Conservation (phyloP, 2,329 filamentous ascomycete species). For the Davidsoniella eucalypti region DNA sequence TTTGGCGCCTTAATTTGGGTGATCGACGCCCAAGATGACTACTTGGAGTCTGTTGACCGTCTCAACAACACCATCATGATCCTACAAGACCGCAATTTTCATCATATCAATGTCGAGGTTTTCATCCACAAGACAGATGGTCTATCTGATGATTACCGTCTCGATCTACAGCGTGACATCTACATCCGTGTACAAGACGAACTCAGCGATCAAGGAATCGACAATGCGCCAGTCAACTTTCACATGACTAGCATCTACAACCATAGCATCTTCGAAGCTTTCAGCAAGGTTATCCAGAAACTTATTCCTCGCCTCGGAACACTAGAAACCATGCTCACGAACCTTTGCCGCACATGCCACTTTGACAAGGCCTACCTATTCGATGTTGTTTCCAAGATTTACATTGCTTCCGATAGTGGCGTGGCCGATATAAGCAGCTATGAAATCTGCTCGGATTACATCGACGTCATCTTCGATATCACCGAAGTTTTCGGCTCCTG, state of each 20-base stretch:
- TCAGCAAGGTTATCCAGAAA: slow-evolving; percentile 96
- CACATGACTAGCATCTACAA: slow-evolving; percentile 98
- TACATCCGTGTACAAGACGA: slow-evolving; percentile 94
- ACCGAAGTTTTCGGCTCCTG: slow-evolving; percentile 84
- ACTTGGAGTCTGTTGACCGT: slow-evolving; percentile 74
- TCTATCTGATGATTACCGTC: slow-evolving; percentile 90
- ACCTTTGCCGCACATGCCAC: slow-evolving; percentile 78
- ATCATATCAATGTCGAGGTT: slow-evolving; percentile 90
- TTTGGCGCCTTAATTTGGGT: slow-evolving; percentile 96
- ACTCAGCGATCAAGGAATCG: slow-evolving; percentile 79
- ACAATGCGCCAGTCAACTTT: slow-evolving; percentile 86
- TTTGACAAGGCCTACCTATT: slow-evolving; percentile 98
- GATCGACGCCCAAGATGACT: slow-evolving; percentile 96
- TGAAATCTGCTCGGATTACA: slow-evolving; percentile 96
- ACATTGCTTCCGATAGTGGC: slow-evolving; percentile 88
- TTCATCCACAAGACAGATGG: slow-evolving; percentile 99
- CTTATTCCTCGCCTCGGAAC: slow-evolving; percentile 85
- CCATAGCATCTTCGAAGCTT: slow-evolving; percentile 94
- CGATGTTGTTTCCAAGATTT: slow-evolving; percentile 94
- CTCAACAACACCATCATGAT: slow-evolving; percentile 81
- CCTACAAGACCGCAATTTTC: slow-evolving; percentile 64
- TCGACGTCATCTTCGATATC: slow-evolving; percentile 94
- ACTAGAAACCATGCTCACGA: slow-evolving; percentile 85
- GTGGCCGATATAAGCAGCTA: slow-evolving; percentile 92
- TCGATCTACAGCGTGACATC: slow-evolving; percentile 92